Conservation (phyloP, 495 filamentous ascomycete species). For the Stereocaulon alpinum region DNA sequence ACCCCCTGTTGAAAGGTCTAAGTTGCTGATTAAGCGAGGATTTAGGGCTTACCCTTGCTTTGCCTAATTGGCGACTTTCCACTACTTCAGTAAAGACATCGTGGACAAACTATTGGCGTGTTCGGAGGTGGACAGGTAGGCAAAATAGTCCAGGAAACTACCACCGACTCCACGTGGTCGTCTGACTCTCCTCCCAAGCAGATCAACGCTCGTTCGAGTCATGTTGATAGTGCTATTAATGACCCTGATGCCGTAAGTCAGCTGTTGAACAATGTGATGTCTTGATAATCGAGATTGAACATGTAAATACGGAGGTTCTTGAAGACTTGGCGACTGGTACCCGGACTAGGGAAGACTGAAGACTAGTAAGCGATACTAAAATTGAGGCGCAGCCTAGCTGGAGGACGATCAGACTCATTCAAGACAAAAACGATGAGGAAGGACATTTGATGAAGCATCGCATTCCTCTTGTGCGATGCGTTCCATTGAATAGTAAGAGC, state of each 20-base stretch:
- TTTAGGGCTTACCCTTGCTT: too few species aligned
- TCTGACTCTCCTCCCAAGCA: conserved; percentile 74
- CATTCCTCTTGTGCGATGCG: conserved; percentile 65
- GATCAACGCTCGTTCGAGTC: conserved; percentile 61
- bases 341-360: conserved; percentile 9
- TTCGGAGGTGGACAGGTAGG: conserved; percentile 78
- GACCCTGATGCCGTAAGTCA: conserved; percentile 62
- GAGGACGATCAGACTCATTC: conserved; percentile 80
- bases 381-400: conserved; percentile 58
- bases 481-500: conserved; percentile 44
- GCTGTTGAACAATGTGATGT: conserved; percentile 64
- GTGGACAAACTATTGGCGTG: conserved; percentile 48
- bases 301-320: conserved; percentile 82
- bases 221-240: conserved; percentile 79
- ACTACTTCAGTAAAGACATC: neutral
- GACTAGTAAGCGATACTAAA: conserved; percentile 37
- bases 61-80: too few species aligned
- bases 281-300: conserved; percentile 91
- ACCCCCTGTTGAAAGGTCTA: too few species aligned
- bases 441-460: conserved; percentile 56
- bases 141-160: conserved; percentile 84
- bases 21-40: too few species aligned
- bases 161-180: conserved; percentile 70
- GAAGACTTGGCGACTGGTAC: conserved; percentile 54
- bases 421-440: conserved; percentile 94